Conservation (phyloP, 2,329 filamentous ascomycete species). For the Lasiodiplodia theobromae region DNA sequence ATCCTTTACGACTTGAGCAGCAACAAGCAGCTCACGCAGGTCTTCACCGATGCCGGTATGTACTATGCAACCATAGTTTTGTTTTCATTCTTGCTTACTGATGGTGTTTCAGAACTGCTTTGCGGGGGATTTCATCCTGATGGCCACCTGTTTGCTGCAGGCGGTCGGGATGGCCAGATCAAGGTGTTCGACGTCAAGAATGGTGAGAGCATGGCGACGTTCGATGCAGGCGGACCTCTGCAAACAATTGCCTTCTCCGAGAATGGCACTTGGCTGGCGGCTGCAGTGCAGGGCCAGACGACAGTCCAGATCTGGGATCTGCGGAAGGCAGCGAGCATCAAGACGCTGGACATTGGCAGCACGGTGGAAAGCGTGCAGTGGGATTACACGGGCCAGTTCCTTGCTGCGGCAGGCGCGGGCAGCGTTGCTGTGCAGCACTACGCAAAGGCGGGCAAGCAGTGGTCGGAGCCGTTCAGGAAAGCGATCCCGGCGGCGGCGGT, state of each 20-base stretch:
- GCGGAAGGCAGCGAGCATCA: conserved; percentile 81
- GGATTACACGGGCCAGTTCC: conserved; percentile 95
- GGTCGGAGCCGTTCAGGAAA: conserved; percentile 84
- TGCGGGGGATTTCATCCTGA: conserved; percentile 91
- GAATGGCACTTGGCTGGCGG: conserved; percentile 95
- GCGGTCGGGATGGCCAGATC: conserved; percentile 79
- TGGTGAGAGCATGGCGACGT: conserved; percentile 77
- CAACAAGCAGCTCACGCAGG: conserved; percentile 74
- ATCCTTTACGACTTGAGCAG: conserved; percentile 82
- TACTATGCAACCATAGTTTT: conserved; percentile 33
- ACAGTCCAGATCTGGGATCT: conserved; percentile 89
- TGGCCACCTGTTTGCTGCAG: conserved; percentile 89
- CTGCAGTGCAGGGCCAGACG: conserved; percentile 77
- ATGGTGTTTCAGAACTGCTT: conserved; percentile 66
- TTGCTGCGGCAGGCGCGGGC: conserved; percentile 80
- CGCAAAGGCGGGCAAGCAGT: conserved; percentile 82
- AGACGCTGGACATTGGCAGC: conserved; percentile 84
- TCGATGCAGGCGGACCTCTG: conserved; percentile 70
- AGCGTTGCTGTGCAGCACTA: conserved; percentile 91
- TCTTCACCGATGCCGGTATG: conserved; percentile 82
- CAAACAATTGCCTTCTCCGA: conserved; percentile 87
- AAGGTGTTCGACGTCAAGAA: conserved; percentile 89
- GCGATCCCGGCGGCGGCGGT: conserved; percentile 76
- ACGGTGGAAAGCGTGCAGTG: conserved; percentile 79
- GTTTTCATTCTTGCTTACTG: conserved; percentile 34